These are phyloP conservation scores for Malassezia furfur DNA, from an alignment of 1,284 basidiomycete genomes.

Conservation along the genomic window DNA sequence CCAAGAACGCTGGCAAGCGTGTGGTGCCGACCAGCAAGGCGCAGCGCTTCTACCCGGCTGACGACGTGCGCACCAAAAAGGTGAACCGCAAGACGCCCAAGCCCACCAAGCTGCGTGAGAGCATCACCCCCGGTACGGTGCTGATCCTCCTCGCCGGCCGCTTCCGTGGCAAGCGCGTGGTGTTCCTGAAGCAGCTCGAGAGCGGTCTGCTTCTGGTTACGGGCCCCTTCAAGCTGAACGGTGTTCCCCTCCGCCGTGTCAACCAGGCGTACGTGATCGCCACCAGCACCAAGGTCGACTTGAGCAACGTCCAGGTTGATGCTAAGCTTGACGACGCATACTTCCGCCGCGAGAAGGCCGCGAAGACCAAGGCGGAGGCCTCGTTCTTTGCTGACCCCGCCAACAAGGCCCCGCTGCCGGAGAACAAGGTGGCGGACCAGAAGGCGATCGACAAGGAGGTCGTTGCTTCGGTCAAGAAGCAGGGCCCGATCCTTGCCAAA, in stretches of 20 bases:
- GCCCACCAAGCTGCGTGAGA: slow-evolving; percentile 63
- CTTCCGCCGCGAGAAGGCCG: slow-evolving; percentile 56
- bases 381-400: slow-evolving; percentile 92
- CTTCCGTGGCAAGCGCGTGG: slow-evolving; percentile 95
- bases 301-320: slow-evolving; percentile 59
- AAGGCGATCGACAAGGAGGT: slow-evolving; percentile 77
- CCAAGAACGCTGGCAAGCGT: slow-evolving; percentile 83
- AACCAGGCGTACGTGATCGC: slow-evolving; percentile 99
- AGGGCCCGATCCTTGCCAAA: slow-evolving; percentile 75
- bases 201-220: slow-evolving; percentile 90
- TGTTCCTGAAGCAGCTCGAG: slow-evolving; percentile 92
- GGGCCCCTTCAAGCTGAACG: slow-evolving; percentile 96
- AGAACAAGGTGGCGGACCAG: slow-evolving; percentile 82
- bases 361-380: slow-evolving; percentile 85
- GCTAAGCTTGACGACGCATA: slow-evolving; percentile 89
- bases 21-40: slow-evolving; percentile 75
- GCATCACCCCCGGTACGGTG: slow-evolving; percentile 88
- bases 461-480: slow-evolving; percentile 77
- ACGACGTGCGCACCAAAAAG: slow-evolving; percentile 81
- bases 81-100: slow-evolving; percentile 75
- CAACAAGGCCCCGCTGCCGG: slow-evolving; percentile 79
- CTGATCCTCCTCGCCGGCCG: slow-evolving; percentile 95
- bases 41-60: slow-evolving; percentile 90
- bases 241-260: slow-evolving; percentile 92
- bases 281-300: slow-evolving; percentile 88